phyloP scores from a whole-genome alignment of 768 basidiomycete genomes.

The Lactifluus volemus region DNA sequence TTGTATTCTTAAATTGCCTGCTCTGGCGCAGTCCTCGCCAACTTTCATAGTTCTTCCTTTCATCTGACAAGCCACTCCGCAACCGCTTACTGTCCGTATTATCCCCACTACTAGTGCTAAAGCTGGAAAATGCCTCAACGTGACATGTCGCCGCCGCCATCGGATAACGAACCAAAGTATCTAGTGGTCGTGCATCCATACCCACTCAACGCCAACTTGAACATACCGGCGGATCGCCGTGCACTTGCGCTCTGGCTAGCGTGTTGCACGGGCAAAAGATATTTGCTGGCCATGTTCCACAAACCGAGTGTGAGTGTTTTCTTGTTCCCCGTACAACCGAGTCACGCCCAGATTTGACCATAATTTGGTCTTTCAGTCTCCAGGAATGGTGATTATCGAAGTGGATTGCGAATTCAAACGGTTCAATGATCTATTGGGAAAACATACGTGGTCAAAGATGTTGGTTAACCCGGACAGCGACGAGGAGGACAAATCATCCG shows the following conservation, averaged over 20 bases:
- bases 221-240: conserved; percentile 29
- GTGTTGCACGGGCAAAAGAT: conserved; percentile 29
- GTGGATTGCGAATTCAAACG: conserved; percentile 27
- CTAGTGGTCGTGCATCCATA: conserved; percentile 38
- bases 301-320: conserved; percentile 35
- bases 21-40: background rate
- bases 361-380: conserved; percentile 23
- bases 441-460: conserved; percentile 37
- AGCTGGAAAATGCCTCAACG: conserved; percentile 32
- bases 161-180: conserved; percentile 36
- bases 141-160: conserved; percentile 27
- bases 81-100: no score
- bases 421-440: conserved; percentile 32
- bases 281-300: conserved; percentile 34
- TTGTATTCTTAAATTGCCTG: no score
- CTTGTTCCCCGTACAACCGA: background rate
- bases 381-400: conserved; percentile 38
- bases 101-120: no score
- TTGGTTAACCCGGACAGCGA: conserved; percentile 27
- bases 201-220: conserved; percentile 35
- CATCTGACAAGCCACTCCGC: background rate
- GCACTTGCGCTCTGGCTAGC: conserved; percentile 38
- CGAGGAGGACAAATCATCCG: conserved; percentile 23
- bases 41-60: no score
- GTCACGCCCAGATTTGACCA: background rate